Evolutionary conservation across 2,329 filamentous ascomycete species (phyloP), one percentile per base, ranked within the genome.

Genomic region (Aureobasidium namibiae): DNA sequence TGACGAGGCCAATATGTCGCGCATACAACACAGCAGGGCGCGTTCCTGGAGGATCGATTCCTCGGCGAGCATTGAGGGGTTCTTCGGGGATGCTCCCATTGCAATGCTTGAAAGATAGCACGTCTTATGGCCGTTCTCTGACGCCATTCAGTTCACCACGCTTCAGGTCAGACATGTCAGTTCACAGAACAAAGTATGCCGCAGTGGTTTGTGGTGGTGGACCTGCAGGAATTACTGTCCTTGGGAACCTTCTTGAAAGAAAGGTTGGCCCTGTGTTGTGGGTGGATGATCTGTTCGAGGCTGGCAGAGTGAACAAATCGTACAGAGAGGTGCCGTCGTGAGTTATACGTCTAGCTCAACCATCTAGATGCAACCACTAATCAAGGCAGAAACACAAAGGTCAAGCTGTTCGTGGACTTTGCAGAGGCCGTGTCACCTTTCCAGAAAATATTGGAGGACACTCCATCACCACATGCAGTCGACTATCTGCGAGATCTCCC

Each of bases 311-410:
- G 44, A 72, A 72, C 63, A 73, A 74, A 61, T 75, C 74, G 66
- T 86, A 86, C 66, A 76, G 82, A 49, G 82, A 85, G 66, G 83
- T 86, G 21, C 83, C 83, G 16, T 79, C 76, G 74, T 75, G 64
- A 61, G 73, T 61, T 36, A 8, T n/a, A n/a, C 26, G 45, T 9
- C 1, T 31, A 14, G 7, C 26, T 24, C 4, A 34, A 7, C n/a
- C 49, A 66, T 1, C 10, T 23, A 23, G 6, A 4, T 3, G 3
- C 34, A 61, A 64, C 59, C 41, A 36, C 53, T 45, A 29, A 56
- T 6, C 2, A 11, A 38, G 9, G 26, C 56, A 52, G 77, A 65
- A 86, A 86, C 67, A 86, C 83, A 60, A 85, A 82, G 66, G 82
- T 82, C 42, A 76, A 77, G 45, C 73, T 83, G 23, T 86, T 86